phyloP scores from a whole-genome alignment of 257 asterid species.

The Solanum microdontum region DNA sequence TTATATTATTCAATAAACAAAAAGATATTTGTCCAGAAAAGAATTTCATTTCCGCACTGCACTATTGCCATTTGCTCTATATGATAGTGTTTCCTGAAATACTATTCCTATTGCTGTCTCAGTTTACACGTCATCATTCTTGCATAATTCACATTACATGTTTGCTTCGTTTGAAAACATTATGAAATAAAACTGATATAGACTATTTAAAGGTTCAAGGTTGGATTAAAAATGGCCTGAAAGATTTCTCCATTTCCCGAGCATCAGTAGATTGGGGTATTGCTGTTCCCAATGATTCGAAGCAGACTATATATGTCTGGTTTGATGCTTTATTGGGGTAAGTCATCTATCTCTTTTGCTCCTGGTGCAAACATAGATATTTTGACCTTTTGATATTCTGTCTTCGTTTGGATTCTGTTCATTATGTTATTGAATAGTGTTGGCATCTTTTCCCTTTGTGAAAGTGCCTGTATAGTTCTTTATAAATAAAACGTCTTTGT shows the following conservation, averaged over 20 bases:
- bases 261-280: constrained; percentile 90
- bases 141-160: not conserved
- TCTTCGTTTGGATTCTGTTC: not conserved
- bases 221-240: constrained; percentile 87
- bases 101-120: not conserved
- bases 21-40: not conserved
- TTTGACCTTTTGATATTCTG: not conserved
- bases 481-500: not conserved
- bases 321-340: constrained; percentile 99
- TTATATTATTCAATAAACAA: not conserved
- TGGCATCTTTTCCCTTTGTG: not conserved
- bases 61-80: not conserved
- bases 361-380: not conserved
- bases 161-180: not conserved
- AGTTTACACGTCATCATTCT: not conserved
- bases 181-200: constrained; percentile 1
- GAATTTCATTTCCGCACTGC: not conserved
- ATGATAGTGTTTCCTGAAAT: not conserved
- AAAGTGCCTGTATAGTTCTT: not conserved
- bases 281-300: constrained; percentile 66
- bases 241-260: constrained; percentile 92
- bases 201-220: constrained; percentile 66
- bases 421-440: not conserved
- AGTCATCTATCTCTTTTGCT: constrained; percentile 13
- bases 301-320: constrained; percentile 96